Percentiles rank a stretch among this genome's conserved stretches.
Evolutionary conservation across 345 rosid genomes (phyloP).

Genomic region (Rhodamnia argentea): DNA sequence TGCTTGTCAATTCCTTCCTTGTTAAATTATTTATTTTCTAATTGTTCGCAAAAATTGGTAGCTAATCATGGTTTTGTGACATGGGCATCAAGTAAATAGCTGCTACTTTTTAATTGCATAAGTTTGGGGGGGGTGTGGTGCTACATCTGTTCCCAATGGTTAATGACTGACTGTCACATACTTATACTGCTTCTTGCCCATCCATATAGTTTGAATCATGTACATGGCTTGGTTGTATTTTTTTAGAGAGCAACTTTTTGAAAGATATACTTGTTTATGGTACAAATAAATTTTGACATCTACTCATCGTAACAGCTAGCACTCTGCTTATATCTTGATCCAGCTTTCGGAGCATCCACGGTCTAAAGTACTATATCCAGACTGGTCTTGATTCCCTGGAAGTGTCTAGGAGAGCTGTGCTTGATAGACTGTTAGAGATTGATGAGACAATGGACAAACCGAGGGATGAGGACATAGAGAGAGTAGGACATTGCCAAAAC

Average conservation of each 20-base stretch:
- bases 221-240: not conserved
- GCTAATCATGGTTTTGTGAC: not conserved
- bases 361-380: conserved; percentile 79
- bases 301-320: not conserved
- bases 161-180: not conserved
- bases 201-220: not conserved
- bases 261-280: not conserved
- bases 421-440: conserved; percentile 60
- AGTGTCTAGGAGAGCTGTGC: conserved; percentile 48
- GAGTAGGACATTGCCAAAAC: conserved; percentile 56
- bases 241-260: not conserved
- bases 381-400: conserved; percentile 66
- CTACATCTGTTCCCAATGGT: not conserved
- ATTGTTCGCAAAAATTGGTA: not conserved
- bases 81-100: not conserved
- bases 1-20: not conserved
- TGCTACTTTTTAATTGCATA: not conserved
- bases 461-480: conserved; percentile 62
- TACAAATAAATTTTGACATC: not conserved
- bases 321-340: conserved; percentile 7
- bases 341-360: conserved; percentile 67
- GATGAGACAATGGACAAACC: conserved; percentile 79
- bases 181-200: not conserved
- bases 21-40: not conserved
- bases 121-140: too few relatives aligned